A percentile compares a stretch with the other conserved stretches of the same genome.
Conservation (phyloP, 495 filamentous ascomycete species). For the Letharia lupina region DNA sequence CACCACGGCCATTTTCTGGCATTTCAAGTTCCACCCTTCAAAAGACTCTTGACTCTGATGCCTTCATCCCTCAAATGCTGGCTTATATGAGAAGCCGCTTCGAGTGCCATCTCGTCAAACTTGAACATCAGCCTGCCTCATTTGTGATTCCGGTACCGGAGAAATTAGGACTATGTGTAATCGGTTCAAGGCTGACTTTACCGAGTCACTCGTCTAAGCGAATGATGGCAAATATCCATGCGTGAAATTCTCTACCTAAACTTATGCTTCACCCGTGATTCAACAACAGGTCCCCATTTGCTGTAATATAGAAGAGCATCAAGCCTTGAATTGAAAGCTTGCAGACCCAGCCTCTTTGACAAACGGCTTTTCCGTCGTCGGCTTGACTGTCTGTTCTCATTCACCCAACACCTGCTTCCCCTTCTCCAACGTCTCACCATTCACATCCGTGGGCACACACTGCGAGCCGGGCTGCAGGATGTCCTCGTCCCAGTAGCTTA, state of each 20-base stretch:
- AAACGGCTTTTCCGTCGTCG: constrained; percentile 14
- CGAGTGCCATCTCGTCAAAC: not conserved
- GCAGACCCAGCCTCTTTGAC: constrained; percentile 11
- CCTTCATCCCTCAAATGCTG: not conserved
- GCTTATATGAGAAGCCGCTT: not conserved
- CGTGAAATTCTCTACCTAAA: not conserved
- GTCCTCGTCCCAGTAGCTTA: constrained; percentile 24
- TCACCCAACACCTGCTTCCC: constrained; percentile 9
- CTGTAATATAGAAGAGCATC: not conserved
- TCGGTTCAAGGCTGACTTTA: not conserved
- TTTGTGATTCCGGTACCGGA: not conserved
- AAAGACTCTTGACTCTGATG: not conserved
- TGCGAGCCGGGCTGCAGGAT: constrained; percentile 8
- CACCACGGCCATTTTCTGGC: not conserved
- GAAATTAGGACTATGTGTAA: not conserved
- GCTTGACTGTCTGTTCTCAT: constrained; percentile 1
- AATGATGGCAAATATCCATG: not conserved
- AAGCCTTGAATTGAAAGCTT: constrained; percentile 14
- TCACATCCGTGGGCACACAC: not conserved
- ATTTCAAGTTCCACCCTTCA: not conserved
- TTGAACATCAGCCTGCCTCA: not conserved
- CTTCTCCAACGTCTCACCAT: not conserved
- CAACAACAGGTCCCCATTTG: not conserved
- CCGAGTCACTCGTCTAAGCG: not conserved
- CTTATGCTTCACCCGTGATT: not conserved